Conservation (phyloP, 495 filamentous ascomycete species). For the Penicillium diatomitis region DNA sequence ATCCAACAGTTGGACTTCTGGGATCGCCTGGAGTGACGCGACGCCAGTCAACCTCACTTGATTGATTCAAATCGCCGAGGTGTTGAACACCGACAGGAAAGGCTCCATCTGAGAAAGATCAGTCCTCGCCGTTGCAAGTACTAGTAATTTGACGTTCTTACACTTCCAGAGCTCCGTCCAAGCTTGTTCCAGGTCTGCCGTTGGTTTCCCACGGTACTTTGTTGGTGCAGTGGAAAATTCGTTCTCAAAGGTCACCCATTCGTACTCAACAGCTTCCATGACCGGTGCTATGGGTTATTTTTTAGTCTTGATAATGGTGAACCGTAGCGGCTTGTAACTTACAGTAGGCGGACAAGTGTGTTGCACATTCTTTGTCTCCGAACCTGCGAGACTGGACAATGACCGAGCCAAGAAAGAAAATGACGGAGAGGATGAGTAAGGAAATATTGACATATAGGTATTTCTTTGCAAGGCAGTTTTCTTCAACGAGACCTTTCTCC, state of each 20-base stretch:
- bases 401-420: too few species aligned
- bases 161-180: conserved; percentile 5
- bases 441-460: too few species aligned
- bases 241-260: conserved; percentile 6
- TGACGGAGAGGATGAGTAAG: too few species aligned
- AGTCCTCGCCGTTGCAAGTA: too few species aligned
- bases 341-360: too few species aligned
- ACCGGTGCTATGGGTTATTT: background rate
- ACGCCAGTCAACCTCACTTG: conserved; percentile 3
- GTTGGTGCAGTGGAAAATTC: background rate
- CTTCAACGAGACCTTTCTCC: too few species aligned
- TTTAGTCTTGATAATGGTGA: too few species aligned
- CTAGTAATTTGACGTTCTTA: background rate
- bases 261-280: conserved; percentile 1
- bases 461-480: too few species aligned
- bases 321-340: too few species aligned
- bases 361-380: too few species aligned
- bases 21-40: conserved; percentile 1
- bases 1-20: conserved; percentile 1
- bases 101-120: too few species aligned
- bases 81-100: background rate
- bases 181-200: conserved; percentile 1
- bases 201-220: conserved; percentile 4
- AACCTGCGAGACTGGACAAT: too few species aligned
- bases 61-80: conserved; percentile 2